Evolutionary conservation across 192 early-diverging fungal genomes (phyloP).

Genomic region (Linnemannia schmuckeri): DNA sequence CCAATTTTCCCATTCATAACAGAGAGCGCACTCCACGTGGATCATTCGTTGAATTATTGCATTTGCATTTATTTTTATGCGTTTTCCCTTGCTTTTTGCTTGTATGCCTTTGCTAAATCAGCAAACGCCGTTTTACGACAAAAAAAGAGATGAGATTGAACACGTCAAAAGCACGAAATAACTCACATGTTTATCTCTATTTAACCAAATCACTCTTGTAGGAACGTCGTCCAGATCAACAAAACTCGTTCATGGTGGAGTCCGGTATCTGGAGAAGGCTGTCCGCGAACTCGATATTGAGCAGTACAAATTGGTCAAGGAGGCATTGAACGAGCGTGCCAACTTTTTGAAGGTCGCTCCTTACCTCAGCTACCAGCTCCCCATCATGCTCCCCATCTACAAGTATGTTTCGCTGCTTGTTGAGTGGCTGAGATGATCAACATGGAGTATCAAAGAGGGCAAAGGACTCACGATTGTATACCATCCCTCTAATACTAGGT

Average conservation of each 20-base stretch:
- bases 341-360: constrained; percentile 97
- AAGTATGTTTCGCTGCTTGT: constrained; percentile 63
- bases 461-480: background rate
- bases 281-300: constrained; percentile 94
- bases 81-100: background rate
- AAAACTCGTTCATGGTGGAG: constrained; percentile 97
- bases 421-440: no score
- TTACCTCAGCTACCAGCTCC: constrained; percentile 91
- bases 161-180: background rate
- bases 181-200: constrained; percentile 5
- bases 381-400: constrained; percentile 96
- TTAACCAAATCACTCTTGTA: background rate
- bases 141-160: constrained; percentile 7
- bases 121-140: constrained; percentile 63
- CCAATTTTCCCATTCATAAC: background rate
- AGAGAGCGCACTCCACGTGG: constrained; percentile 28
- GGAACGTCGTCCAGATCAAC: constrained; percentile 94
- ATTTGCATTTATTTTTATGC: constrained; percentile 6
- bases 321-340: constrained; percentile 95
- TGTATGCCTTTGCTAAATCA: constrained; percentile 11
- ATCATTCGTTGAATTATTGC: background rate
- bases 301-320: constrained; percentile 95
- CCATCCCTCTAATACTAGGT: constrained; percentile 56
- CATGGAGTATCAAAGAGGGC: no score
- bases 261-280: constrained; percentile 97